Evolutionary conservation across 2,329 filamentous ascomycete genomes (phyloP).

Genomic region (Clarireedia monteithiana): DNA sequence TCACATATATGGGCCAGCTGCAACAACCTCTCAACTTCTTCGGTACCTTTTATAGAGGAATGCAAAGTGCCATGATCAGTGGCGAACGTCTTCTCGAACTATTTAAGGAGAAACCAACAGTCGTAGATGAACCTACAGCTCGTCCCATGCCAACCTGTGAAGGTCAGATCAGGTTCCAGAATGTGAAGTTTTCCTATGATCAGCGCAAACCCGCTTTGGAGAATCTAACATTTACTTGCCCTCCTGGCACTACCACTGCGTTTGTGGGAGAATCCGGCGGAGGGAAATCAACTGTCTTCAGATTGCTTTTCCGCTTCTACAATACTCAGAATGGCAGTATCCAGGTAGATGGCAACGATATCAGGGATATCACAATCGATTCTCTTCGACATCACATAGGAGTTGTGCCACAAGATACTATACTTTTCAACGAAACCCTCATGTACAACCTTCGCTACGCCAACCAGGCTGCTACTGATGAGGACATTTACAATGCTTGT

Average conservation of each 20-base stretch:
- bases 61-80: conserved; percentile 96
- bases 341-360: conserved; percentile 74
- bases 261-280: conserved; percentile 95
- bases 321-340: conserved; percentile 75
- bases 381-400: conserved; percentile 88
- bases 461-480: conserved; percentile 70
- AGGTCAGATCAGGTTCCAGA: conserved; percentile 78
- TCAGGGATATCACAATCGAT: conserved; percentile 83
- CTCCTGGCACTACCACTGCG: conserved; percentile 86
- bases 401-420: conserved; percentile 93
- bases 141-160: conserved; percentile 57
- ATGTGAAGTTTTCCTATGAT: conserved; percentile 89
- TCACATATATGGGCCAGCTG: conserved; percentile 73
- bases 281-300: conserved; percentile 94
- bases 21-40: conserved; percentile 81
- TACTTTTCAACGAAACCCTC: conserved; percentile 86
- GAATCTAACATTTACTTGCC: conserved; percentile 76
- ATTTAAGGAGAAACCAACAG: conserved; percentile 92
- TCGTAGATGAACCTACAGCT: conserved; percentile 67
- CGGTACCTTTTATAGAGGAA: conserved; percentile 90
- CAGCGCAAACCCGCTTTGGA: conserved; percentile 75
- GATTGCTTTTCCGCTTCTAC: conserved; percentile 94
- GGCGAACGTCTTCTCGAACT: conserved; percentile 90
- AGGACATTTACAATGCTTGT: conserved; percentile 76
- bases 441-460: conserved; percentile 95